A percentile compares a stretch with the other conserved stretches of the same genome.
phyloP scores from a whole-genome alignment of 805 yeast species.

The Candida nitratophila region DNA sequence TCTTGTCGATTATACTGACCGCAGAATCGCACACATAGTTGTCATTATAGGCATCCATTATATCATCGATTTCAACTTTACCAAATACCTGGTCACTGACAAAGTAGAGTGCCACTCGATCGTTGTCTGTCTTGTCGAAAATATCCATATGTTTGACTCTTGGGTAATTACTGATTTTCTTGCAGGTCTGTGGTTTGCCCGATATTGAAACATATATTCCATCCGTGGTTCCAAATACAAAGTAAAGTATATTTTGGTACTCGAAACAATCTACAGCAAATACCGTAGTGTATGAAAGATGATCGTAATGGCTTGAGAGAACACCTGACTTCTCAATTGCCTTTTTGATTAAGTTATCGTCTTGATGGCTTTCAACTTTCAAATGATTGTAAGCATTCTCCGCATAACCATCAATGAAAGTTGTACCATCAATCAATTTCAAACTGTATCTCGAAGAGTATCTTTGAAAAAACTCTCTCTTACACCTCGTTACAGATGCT shows the following conservation, averaged over 20 bases:
- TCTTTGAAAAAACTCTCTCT: slow-evolving; percentile 14
- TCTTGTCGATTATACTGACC: slow-evolving; percentile 21
- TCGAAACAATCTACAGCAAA: slow-evolving; percentile 28
- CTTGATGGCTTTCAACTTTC: neutral
- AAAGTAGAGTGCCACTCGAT: slow-evolving; percentile 31
- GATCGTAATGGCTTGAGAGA: too few relatives aligned
- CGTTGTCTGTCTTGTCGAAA: slow-evolving; percentile 35
- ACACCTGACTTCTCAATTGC: slow-evolving; percentile 6
- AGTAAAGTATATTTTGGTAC: slow-evolving; percentile 37
- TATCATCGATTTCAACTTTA: slow-evolving; percentile 55
- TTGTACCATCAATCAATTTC: slow-evolving; percentile 14
- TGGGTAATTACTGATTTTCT: slow-evolving; percentile 42
- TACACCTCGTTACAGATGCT: slow-evolving; percentile 12
- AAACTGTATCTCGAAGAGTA: slow-evolving; percentile 12
- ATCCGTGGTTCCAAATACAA: slow-evolving; percentile 51
- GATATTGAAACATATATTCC: slow-evolving; percentile 56
- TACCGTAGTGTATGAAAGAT: slow-evolving; percentile 3
- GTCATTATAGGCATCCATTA: slow-evolving; percentile 52
- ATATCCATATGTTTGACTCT: slow-evolving; percentile 57
- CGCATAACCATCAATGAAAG: slow-evolving; percentile 7
- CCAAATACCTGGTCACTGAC: slow-evolving; percentile 53
- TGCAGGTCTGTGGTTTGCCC: slow-evolving; percentile 44
- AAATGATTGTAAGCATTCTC: neutral
- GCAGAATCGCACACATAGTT: slow-evolving; percentile 29
- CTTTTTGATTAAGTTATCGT: slow-evolving; percentile 4